Evolutionary conservation across 352 stramenopile species (phyloP), one percentile per base, ranked within the genome.

Genomic region (Phytophthora ohioensis): DNA sequence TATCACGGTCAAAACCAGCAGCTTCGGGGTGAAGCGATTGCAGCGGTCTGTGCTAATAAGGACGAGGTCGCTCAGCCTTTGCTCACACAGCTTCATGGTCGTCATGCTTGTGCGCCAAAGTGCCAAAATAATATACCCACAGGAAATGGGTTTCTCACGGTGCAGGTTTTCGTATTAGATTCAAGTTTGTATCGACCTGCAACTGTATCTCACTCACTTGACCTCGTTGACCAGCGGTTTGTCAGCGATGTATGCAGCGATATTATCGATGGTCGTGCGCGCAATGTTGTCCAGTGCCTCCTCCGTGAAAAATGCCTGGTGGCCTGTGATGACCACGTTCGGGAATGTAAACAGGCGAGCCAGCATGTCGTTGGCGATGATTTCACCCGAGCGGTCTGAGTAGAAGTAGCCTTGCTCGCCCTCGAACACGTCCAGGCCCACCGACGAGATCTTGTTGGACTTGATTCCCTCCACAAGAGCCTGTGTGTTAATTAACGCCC

Each of bases 401-500:
- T 91, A 92, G 57, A 92, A 92, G 73, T 88, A 91, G 27, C 87
- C 82, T n/a, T 80, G 77, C 53, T 92, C 85, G 42, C 82, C 84
- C 54, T 91, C 85, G 53, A 91, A 97, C 15, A 98, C 93, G 61
- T 98, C 93, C 1, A 97, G 78, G 21, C 91, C 91, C 1, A 87
- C 82, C 2, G 76, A 66, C 13, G 76, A 70, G 46, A 98, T 91
- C 56, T 94, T 87, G 49, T 82, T 77, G n/a, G 74, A 78, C 69
- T 95, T 86, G 31, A 98, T 79, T 10, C 85, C 90, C 32, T 87
- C 67, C 17, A 97, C 80, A 2, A 98, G 71, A 4, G 88, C 86
- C 7, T 79, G 77, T n/a, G 87, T 97, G 74, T 97, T 84, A 43
- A 97, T 85, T n/a, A 97, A 65, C 15, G 84, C 90, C 39, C 93